Percentiles rank a stretch among this genome's conserved stretches.
These are phyloP conservation scores for Beauveria rudraprayagi DNA, from an alignment of 2,329 filamentous ascomycete species.

Conservation along the genomic window DNA sequence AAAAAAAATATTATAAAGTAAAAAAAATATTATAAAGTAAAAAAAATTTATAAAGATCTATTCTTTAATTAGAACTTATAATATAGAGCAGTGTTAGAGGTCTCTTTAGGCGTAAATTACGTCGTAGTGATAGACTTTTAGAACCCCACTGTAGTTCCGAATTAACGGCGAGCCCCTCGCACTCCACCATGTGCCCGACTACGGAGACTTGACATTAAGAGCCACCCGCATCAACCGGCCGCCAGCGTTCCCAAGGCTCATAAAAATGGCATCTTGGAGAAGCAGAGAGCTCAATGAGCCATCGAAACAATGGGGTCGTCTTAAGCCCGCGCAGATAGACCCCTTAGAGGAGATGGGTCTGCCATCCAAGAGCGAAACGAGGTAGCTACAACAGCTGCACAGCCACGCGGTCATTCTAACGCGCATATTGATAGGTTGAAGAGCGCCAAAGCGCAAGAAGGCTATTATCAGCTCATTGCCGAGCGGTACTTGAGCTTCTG, in stretches of 20 bases:
- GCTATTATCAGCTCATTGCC: constrained; percentile 79
- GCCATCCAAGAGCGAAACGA: constrained; percentile 83
- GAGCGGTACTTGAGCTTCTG: constrained; percentile 88
- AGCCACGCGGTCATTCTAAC: constrained; percentile 7
- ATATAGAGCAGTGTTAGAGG: too few species aligned
- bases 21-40: too few species aligned
- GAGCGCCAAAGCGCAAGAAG: constrained; percentile 70
- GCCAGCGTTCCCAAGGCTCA: neutral
- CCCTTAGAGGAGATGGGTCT: constrained; percentile 74
- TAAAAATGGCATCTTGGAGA: constrained; percentile 17
- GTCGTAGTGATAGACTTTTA: too few species aligned
- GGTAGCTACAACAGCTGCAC: constrained; percentile 39
- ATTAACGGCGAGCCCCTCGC: neutral
- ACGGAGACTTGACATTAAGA: neutral
- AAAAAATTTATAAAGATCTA: too few species aligned
- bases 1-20: too few species aligned
- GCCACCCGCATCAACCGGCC: neutral
- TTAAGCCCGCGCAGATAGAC: constrained; percentile 69
- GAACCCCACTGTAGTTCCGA: neutral
- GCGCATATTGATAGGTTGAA: constrained; percentile 45
- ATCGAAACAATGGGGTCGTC: constrained; percentile 57
- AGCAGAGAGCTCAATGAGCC: constrained; percentile 23
- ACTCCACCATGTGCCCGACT: neutral
- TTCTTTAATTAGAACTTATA: too few species aligned
- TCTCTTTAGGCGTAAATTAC: too few species aligned